Percentiles rank a stretch among this genome's conserved stretches.
Conservation (phyloP, 768 basidiomycete genomes). For the Nidularia sp. region DNA sequence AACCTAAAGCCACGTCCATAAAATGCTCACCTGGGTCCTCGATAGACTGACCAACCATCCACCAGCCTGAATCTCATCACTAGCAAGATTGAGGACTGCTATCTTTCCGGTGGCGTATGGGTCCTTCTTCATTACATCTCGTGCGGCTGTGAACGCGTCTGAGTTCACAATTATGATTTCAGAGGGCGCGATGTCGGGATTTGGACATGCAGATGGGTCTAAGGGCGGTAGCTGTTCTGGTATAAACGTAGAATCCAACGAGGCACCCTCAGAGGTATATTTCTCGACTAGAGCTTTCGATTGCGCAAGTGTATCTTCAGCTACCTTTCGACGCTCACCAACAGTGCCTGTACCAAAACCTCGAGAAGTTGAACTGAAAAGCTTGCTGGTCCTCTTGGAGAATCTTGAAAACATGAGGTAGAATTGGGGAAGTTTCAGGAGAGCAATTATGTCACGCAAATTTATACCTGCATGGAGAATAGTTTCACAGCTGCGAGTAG, state of each 20-base stretch:
- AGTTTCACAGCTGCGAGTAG: too few relatives aligned
- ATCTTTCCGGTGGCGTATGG: conserved; percentile 18
- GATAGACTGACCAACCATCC: conserved; percentile 23
- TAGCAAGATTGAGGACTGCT: conserved; percentile 36
- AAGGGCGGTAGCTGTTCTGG: conserved; percentile 20
- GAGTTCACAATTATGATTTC: conserved; percentile 24
- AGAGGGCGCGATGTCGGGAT: conserved; percentile 4
- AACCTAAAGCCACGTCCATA: neutral
- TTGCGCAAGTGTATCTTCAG: conserved; percentile 21
- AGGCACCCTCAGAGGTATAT: conserved; percentile 23
- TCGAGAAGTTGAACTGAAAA: neutral
- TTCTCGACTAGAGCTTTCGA: conserved; percentile 17
- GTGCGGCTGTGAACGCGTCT: conserved; percentile 32
- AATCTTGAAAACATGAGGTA: too few relatives aligned
- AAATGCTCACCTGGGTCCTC: conserved; percentile 23
- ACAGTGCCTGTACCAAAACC: neutral
- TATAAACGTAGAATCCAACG: conserved; percentile 21
- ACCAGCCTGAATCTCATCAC: conserved; percentile 24
- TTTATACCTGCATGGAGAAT: too few relatives aligned
- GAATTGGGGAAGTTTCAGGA: too few relatives aligned
- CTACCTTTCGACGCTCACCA: conserved; percentile 7
- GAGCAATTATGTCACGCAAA: too few relatives aligned
- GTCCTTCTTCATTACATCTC: conserved; percentile 21
- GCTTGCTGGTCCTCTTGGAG: neutral
- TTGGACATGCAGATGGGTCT: conserved; percentile 9